phyloP scores from a whole-genome alignment of 148 eudicot species.

The Silene latifolia region DNA sequence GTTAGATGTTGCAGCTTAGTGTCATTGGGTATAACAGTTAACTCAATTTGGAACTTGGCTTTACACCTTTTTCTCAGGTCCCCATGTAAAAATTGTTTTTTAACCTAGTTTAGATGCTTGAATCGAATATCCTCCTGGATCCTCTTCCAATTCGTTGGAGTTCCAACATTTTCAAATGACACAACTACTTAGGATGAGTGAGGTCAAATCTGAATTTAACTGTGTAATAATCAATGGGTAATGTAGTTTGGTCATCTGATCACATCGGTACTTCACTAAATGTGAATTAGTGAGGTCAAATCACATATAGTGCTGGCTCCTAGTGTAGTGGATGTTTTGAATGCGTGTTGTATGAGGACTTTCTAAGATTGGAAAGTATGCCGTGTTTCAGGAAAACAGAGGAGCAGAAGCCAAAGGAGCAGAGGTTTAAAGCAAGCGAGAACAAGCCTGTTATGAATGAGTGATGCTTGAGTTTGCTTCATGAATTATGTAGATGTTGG shows the following conservation, averaged over 20 bases:
- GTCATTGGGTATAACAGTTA: background rate
- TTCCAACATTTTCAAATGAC: no score
- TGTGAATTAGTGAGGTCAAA: background rate
- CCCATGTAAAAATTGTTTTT: background rate
- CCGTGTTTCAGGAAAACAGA: slow-evolving; percentile 69
- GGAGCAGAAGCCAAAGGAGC: slow-evolving; percentile 92
- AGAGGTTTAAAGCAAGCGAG: slow-evolving; percentile 81
- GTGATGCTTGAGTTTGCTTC: slow-evolving; percentile 23
- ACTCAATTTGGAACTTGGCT: background rate
- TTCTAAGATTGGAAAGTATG: background rate
- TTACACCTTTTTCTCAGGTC: background rate
- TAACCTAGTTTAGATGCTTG: background rate
- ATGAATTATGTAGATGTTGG: background rate
- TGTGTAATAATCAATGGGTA: no score
- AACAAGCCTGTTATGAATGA: slow-evolving; percentile 96
- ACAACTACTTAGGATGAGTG: no score
- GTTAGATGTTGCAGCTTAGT: background rate
- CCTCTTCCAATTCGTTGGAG: no score
- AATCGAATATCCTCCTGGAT: background rate
- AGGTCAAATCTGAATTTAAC: no score
- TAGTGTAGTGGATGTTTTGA: background rate
- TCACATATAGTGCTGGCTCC: background rate
- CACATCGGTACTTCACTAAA: no score
- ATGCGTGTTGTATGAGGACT: no score
- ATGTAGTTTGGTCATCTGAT: no score